Percentiles rank a stretch among this genome's conserved stretches.
Evolutionary conservation across 495 filamentous ascomycete genomes (phyloP).

Genomic region (Ramalina intermedia): DNA sequence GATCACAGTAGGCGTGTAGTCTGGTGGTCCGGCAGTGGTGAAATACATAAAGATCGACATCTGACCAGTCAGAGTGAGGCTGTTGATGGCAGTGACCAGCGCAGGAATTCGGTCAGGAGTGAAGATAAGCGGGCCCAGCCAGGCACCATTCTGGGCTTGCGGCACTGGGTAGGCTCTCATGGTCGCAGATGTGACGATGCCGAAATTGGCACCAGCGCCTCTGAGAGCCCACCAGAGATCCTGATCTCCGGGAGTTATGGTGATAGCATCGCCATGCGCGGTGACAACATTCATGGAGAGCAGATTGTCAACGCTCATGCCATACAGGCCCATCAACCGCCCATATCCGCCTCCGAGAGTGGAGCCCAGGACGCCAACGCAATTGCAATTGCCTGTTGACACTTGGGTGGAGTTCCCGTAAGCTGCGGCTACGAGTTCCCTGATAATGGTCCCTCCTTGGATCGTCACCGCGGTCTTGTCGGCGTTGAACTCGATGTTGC

Average conservation of each 20-base stretch:
- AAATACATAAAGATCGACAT: conserved; percentile 13
- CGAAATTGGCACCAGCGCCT: conserved; percentile 12
- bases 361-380: conserved; percentile 8
- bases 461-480: conserved; percentile 15
- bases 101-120: conserved; percentile 5
- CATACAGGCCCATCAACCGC: conserved; percentile 8
- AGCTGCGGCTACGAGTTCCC: conserved; percentile 12
- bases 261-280: neutral
- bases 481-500: conserved; percentile 14
- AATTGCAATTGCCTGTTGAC: conserved; percentile 11
- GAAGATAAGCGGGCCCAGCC: conserved; percentile 12
- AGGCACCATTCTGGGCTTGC: conserved; percentile 14
- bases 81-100: conserved; percentile 8
- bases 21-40: neutral
- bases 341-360: conserved; percentile 9
- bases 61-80: conserved; percentile 2
- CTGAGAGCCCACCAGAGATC: conserved; percentile 12
- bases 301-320: conserved; percentile 8
- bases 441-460: conserved; percentile 11
- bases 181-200: conserved; percentile 13
- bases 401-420: conserved; percentile 12
- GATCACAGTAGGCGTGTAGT: conserved; percentile 8
- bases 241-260: neutral
- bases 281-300: conserved; percentile 7
- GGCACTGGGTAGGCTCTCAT: conserved; percentile 8